A percentile compares a stretch with the other conserved stretches of the same genome.
Conservation (phyloP, 2,329 filamentous ascomycete species). For the Hirsutella thompsonii region DNA sequence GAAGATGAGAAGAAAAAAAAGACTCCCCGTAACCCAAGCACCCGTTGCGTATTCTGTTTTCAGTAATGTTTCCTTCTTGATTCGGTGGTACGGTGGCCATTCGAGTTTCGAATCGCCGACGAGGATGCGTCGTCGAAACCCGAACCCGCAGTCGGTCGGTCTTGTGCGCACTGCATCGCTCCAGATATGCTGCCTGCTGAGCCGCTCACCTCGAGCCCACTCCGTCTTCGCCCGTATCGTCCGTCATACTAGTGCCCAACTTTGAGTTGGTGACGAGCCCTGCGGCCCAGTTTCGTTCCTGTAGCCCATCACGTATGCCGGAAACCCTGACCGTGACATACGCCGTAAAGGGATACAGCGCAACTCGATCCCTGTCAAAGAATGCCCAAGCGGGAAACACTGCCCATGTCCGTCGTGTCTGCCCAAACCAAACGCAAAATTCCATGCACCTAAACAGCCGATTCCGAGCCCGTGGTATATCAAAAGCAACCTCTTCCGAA, state of each 20-base stretch:
- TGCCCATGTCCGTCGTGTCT: constrained; percentile 7
- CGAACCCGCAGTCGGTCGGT: no score
- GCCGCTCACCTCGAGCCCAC: neutral
- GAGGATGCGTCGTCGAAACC: no score
- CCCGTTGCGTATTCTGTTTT: no score
- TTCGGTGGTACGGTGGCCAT: no score
- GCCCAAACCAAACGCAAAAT: constrained; percentile 3
- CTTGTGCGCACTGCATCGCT: neutral
- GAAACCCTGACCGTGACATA: constrained; percentile 7
- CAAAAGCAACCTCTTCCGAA: constrained; percentile 4
- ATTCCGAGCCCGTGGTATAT: constrained; percentile 9
- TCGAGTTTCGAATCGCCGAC: no score
- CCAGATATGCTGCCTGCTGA: constrained; percentile 2
- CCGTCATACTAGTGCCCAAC: neutral
- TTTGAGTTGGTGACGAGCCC: neutral
- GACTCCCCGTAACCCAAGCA: no score
- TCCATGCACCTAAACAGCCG: constrained; percentile 4
- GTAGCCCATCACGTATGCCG: neutral
- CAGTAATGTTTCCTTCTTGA: no score
- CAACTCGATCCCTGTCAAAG: constrained; percentile 7
- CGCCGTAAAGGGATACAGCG: constrained; percentile 7
- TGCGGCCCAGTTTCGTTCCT: neutral
- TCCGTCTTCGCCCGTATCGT: neutral
- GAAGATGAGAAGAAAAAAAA: no score
- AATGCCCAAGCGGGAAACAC: constrained; percentile 6